Percentiles rank a stretch among this genome's conserved stretches.
phyloP scores from a whole-genome alignment of 2,329 filamentous ascomycete genomes.

The Calycina herbarum region DNA sequence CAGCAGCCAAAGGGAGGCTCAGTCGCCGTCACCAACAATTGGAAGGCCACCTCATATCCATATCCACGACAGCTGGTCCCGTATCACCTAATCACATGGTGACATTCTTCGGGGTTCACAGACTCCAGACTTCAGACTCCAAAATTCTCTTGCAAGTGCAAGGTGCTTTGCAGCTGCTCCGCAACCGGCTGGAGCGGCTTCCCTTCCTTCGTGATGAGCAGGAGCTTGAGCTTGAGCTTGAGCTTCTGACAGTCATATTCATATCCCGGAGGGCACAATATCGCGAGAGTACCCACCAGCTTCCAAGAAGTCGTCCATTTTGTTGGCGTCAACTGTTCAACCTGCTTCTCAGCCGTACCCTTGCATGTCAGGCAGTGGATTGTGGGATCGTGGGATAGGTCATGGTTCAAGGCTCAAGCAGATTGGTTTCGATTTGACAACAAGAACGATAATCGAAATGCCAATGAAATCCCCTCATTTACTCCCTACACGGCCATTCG shows the following conservation, averaged over 20 bases:
- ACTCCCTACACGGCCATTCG: not conserved
- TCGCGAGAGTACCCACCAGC: not conserved
- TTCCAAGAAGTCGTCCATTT: not conserved
- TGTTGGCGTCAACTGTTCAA: not conserved
- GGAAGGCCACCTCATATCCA: no score
- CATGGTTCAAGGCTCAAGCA: constrained; percentile 3
- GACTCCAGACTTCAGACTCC: not conserved
- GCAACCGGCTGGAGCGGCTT: not conserved
- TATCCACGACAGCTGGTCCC: not conserved
- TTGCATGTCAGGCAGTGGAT: not conserved
- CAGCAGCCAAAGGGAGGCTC: constrained; percentile 6
- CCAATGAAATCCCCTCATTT: not conserved
- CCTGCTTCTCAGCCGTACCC: not conserved
- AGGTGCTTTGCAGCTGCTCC: not conserved
- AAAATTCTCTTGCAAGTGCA: no score
- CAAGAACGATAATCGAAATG: not conserved
- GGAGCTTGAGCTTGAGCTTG: not conserved
- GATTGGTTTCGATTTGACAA: constrained; percentile 3
- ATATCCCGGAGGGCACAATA: not conserved
- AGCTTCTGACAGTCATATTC: not conserved
- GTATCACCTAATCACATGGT: constrained; percentile 3
- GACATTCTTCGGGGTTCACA: constrained; percentile 2
- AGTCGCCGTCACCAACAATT: constrained; percentile 3
- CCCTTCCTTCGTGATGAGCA: not conserved
- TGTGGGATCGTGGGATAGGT: not conserved